Conservation (phyloP, 306 rosid species). For the Castanea sativa region DNA sequence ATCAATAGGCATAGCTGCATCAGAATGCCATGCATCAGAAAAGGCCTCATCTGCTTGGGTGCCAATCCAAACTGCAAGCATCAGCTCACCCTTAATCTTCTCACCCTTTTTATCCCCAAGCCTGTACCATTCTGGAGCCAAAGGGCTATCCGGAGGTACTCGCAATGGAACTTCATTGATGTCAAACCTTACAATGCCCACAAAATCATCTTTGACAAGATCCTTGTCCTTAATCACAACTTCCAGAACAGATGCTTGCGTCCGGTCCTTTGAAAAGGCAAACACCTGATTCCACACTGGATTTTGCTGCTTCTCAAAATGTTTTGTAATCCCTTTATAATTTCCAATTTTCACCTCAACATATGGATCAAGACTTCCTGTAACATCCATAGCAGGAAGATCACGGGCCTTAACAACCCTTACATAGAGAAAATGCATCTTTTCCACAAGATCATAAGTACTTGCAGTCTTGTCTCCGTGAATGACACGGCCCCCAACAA, state of each 20-base stretch:
- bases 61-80: slow-evolving; percentile 96
- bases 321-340: slow-evolving; percentile 75
- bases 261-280: slow-evolving; percentile 79
- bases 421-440: slow-evolving; percentile 83
- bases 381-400: slow-evolving; percentile 80
- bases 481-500: slow-evolving; percentile 75
- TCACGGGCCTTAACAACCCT: slow-evolving; percentile 85
- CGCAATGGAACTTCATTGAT: slow-evolving; percentile 74
- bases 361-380: slow-evolving; percentile 83
- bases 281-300: slow-evolving; percentile 89
- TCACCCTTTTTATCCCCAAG: slow-evolving; percentile 73
- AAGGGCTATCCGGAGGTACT: slow-evolving; percentile 86
- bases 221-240: slow-evolving; percentile 83
- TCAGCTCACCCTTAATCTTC: slow-evolving; percentile 74
- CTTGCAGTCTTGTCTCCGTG: slow-evolving; percentile 74
- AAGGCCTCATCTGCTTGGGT: slow-evolving; percentile 93
- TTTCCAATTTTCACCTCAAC: slow-evolving; percentile 87
- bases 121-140: slow-evolving; percentile 91
- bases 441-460: slow-evolving; percentile 84
- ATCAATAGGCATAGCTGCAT: slow-evolving; percentile 59
- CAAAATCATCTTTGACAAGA: slow-evolving; percentile 78
- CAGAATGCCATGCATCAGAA: slow-evolving; percentile 90
- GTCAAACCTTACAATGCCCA: slow-evolving; percentile 75
- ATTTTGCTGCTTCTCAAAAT: slow-evolving; percentile 69
- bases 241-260: slow-evolving; percentile 84